These are phyloP conservation scores for Trichothecium roseum DNA, from an alignment of 2,329 filamentous ascomycete species.

Conservation along the genomic window DNA sequence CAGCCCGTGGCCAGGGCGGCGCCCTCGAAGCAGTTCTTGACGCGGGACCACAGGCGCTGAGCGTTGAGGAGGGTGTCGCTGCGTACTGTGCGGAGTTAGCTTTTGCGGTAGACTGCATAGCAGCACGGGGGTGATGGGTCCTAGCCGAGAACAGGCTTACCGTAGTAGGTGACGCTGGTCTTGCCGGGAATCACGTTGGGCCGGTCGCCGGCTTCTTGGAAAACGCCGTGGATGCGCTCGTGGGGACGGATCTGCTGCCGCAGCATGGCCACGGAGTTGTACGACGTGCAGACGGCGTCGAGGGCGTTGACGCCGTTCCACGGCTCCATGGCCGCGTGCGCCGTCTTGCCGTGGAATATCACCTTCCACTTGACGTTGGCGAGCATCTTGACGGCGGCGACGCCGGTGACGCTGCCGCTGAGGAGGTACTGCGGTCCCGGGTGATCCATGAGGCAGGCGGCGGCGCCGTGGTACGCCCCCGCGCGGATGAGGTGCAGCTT, in stretches of 20 bases:
- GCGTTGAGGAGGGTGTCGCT: slow-evolving; percentile 3
- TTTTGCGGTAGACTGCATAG: too few relatives aligned
- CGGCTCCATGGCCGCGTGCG: slow-evolving; percentile 24
- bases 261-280: slow-evolving; percentile 23
- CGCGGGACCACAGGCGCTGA: slow-evolving; percentile 9
- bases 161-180: slow-evolving; percentile 27
- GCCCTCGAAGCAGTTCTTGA: slow-evolving; percentile 24
- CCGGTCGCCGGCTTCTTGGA: slow-evolving; percentile 22
- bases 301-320: slow-evolving; percentile 27
- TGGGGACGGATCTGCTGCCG: slow-evolving; percentile 26
- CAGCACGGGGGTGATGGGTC: too few relatives aligned
- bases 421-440: slow-evolving; percentile 8
- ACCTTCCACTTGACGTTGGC: slow-evolving; percentile 20
- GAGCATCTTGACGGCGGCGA: slow-evolving; percentile 14
- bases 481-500: slow-evolving; percentile 16
- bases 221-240: slow-evolving; percentile 25
- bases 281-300: slow-evolving; percentile 24
- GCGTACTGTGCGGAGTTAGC: too few relatives aligned
- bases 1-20: slow-evolving; percentile 23
- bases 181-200: slow-evolving; percentile 29
- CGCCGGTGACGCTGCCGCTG: slow-evolving; percentile 1
- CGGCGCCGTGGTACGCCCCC: slow-evolving; percentile 14
- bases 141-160: not conserved
- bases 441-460: slow-evolving; percentile 18
- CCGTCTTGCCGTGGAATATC: slow-evolving; percentile 20